These are phyloP conservation scores for Herpetomonas tarakana DNA, from an alignment of 208 protist species.

Conservation along the genomic window DNA sequence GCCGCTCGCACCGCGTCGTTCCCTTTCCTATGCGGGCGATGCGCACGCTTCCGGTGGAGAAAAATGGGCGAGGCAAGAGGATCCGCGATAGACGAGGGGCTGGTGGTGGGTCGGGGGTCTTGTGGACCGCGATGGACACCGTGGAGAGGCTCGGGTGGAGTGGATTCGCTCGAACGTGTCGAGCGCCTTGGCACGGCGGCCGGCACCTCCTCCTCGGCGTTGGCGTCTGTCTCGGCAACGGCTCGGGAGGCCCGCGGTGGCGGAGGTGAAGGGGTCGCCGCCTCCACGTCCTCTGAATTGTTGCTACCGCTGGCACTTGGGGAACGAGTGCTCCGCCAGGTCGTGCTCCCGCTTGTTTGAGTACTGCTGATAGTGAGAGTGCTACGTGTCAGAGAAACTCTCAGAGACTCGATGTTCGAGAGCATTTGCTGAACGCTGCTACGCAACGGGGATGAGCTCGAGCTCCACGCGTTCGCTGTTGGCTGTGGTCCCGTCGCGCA, in stretches of 20 bases:
- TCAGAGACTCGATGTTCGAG: neutral
- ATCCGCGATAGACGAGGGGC: neutral
- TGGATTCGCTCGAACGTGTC: too few species aligned
- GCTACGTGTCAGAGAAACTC: neutral
- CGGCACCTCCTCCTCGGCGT: too few species aligned
- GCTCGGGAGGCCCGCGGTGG: neutral
- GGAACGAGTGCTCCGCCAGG: too few species aligned
- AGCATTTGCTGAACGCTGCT: neutral
- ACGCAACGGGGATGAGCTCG: neutral
- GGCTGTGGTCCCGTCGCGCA: neutral
- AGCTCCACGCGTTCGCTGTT: neutral
- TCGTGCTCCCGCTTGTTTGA: neutral
- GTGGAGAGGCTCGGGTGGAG: too few species aligned
- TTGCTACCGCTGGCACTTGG: neutral
- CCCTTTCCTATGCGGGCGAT: too few species aligned
- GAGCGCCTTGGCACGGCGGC: too few species aligned
- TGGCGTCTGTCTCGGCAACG: too few species aligned
- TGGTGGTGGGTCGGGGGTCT: neutral
- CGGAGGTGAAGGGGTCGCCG: neutral
- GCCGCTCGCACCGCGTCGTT: too few species aligned
- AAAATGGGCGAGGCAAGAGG: neutral
- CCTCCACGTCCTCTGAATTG: neutral
- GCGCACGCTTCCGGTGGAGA: neutral
- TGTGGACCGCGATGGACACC: too few species aligned
- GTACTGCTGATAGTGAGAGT: too few species aligned